Conservation (phyloP, 2,329 filamentous ascomycete species). For the Exophiala sp. region DNA sequence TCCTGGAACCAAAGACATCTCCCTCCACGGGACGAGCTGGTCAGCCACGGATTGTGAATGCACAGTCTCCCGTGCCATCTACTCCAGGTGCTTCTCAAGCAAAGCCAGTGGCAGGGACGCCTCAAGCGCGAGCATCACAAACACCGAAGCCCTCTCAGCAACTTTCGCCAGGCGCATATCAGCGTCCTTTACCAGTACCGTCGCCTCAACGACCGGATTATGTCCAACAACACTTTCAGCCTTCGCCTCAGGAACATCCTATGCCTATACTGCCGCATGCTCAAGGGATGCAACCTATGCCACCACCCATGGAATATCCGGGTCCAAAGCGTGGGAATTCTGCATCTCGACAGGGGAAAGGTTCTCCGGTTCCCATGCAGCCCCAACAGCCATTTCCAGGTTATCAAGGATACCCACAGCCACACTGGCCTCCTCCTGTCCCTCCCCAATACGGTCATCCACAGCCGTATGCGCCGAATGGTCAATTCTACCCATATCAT, state of each 20-base stretch:
- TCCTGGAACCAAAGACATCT: constrained; percentile 4
- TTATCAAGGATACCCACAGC: constrained; percentile 24
- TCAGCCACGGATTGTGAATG: constrained; percentile 6
- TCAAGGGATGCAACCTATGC: constrained; percentile 24
- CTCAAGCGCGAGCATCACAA: constrained; percentile 13
- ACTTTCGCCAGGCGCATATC: constrained; percentile 19
- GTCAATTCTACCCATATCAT: constrained; percentile 23
- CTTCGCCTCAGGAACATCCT: constrained; percentile 22
- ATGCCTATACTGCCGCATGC: constrained; percentile 21
- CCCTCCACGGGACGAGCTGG: constrained; percentile 3
- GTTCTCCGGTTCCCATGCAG: constrained; percentile 24
- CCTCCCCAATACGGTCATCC: constrained; percentile 19
- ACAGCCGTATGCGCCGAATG: constrained; percentile 16
- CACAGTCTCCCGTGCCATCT: constrained; percentile 16
- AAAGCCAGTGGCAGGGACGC: constrained; percentile 11
- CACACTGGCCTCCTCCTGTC: constrained; percentile 25
- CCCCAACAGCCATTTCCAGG: constrained; percentile 23
- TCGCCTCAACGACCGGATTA: constrained; percentile 26
- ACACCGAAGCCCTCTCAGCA: constrained; percentile 12
- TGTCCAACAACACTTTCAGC: constrained; percentile 20
- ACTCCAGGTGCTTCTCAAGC: constrained; percentile 10
- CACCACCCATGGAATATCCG: constrained; percentile 23
- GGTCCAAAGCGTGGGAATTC: constrained; percentile 14
- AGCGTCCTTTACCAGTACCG: constrained; percentile 22
- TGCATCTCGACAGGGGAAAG: constrained; percentile 22